Conservation (phyloP, 2,329 filamentous ascomycete genomes). For the Magnaporthales sp. region DNA sequence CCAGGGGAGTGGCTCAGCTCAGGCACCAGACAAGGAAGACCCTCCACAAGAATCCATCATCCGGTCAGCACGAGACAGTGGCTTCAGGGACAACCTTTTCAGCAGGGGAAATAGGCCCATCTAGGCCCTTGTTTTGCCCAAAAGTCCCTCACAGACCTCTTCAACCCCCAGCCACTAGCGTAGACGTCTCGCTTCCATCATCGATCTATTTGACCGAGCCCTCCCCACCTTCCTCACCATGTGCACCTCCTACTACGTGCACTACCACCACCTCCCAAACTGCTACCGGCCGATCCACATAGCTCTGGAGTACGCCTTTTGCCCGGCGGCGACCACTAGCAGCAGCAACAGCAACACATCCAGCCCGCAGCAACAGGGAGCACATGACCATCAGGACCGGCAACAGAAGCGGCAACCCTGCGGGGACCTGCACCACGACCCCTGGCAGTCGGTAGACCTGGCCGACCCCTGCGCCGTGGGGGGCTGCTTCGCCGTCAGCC, state of each 20-base stretch:
- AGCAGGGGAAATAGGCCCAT: neutral
- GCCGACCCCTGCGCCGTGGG: slow-evolving; percentile 33
- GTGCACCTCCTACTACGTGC: slow-evolving; percentile 42
- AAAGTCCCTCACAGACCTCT: neutral
- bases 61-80: neutral
- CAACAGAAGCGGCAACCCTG: slow-evolving; percentile 19
- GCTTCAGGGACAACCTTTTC: neutral
- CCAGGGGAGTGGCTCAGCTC: neutral
- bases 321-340: slow-evolving; percentile 8
- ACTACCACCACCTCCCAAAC: slow-evolving; percentile 32
- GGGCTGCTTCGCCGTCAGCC: slow-evolving; percentile 34
- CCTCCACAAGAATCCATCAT: neutral
- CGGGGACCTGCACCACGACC: slow-evolving; percentile 20
- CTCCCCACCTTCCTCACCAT: slow-evolving; percentile 20
- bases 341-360: neutral
- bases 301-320: slow-evolving; percentile 13
- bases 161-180: neutral
- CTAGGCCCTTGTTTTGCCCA: neutral
- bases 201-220: neutral
- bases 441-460: slow-evolving; percentile 21
- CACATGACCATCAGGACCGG: neutral
- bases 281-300: slow-evolving; percentile 11
- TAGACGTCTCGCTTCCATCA: neutral
- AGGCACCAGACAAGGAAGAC: neutral
- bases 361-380: neutral